Base-by-base conservation (phyloP, 306 rosid genomes). In the Adenanthera pavonina region DNA sequence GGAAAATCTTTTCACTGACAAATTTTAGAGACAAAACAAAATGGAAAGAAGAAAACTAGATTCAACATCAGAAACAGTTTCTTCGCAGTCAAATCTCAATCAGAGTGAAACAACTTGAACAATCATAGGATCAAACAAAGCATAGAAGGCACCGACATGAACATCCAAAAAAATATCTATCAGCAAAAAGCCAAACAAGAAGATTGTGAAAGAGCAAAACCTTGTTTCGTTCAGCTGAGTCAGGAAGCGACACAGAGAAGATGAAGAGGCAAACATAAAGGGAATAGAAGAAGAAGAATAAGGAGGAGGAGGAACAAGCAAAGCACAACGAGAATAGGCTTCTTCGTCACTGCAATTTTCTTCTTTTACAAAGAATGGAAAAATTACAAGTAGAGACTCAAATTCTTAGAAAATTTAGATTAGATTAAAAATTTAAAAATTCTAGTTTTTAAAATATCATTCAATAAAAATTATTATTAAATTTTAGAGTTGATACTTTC, bases 21-120 rank as follows among this genome's bases (percentile, higher is more conserved):
- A 78, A 85, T 74, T 81, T 35, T 62, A 67, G 14, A 78, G 65
- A 36, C 9, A 53, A 68, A 74, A 80, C 30, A 70, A 78, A 65
- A 61, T 53, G 43, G 8, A 20, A n/a, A 65, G 49, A 1, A 35
- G 64, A 20, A 35, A 72, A 73, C 48, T 78, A 84, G 86, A 84
- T 87, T 84, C 86, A 75, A 81, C 75, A 81, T 71, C 77, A 71
- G 41, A 62, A 68, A 71, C 62, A 70, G 69, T 75, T 54, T 75
- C 46, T 43, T 2, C 49, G 30, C 33, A 69, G 69, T 46, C 17
- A 79, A 69, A 82, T 79, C 71, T 68, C 64, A 75, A 79, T 8
- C 17, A 61, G 25, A 82, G 79, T 47, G 5, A 2, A n/a, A 67
- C 47, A 34, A 82, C 48, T 60, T 61, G 19, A 79, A 78, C 74